Base-by-base conservation (phyloP, 768 basidiomycete genomes). In the Jaapia argillacea region DNA sequence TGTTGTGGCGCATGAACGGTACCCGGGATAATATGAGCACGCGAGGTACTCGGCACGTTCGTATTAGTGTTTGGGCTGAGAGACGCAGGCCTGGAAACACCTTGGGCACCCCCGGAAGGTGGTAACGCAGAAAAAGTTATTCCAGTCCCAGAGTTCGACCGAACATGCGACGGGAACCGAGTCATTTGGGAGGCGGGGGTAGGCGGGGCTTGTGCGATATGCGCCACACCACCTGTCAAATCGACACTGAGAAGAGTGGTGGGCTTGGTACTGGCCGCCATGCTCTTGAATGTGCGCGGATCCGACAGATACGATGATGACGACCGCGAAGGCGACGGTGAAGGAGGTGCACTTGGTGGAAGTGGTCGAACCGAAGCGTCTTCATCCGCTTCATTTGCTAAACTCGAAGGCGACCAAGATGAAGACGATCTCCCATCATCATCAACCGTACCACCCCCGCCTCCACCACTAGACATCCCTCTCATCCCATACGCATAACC, bases 231-330 rank as follows among this genome's bases (percentile, higher is more conserved):
- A 50, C 79, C 80, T 5, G 80, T 76, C 36, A 90, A 59, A 54
- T 97, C 93, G 48, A 94, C 77, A 51, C 86, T 90, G n/a, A 96
- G 68, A 21, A 97, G 62, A 0, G 93, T 98, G 4, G 93, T 98
- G 2, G 91, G 93, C 60, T 96, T 96, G 10, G 93, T 98, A 53
- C 85, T 88, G 4, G 85, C 87, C 22, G 83, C 77, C 54, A 83
- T 81, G 55, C 85, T 87, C 54, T 77, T 73, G 62, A 90, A 88
- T 0, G 86, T 89, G 43, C 81, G 75, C 13, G 86, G 75, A 52
- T 86, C 75, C 4, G 88, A 88, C 22, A 88, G 72, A 60, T 87
- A 84, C 1, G 85, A 87, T 0, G 85, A 86, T 1, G 86, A 89
- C 2, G 82, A 89, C 43, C 74, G 78, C 2, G 86, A 90, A 3